These are phyloP conservation scores for Chrysoporthe cubensis DNA, from an alignment of 2,329 filamentous ascomycete genomes.

Conservation along the genomic window DNA sequence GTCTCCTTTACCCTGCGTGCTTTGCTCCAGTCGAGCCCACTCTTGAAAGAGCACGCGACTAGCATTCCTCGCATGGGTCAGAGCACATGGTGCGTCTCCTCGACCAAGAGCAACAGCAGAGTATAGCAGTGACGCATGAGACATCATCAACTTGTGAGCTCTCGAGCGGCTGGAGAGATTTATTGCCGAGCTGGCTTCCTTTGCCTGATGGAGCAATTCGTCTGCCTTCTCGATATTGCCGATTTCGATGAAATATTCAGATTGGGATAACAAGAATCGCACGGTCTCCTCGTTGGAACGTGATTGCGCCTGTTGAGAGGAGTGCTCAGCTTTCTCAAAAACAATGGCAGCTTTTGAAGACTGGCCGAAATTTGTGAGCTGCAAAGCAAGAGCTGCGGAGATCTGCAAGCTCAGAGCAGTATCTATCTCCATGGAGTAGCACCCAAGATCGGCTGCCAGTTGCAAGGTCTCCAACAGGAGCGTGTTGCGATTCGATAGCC, in stretches of 20 bases:
- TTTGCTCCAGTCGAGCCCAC: slow-evolving; percentile 56
- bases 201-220: slow-evolving; percentile 45
- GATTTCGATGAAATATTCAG: slow-evolving; percentile 73
- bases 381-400: slow-evolving; percentile 52
- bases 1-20: slow-evolving; percentile 37
- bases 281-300: slow-evolving; percentile 47
- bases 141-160: slow-evolving; percentile 53
- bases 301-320: not conserved
- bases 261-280: slow-evolving; percentile 69
- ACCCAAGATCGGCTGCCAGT: slow-evolving; percentile 49
- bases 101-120: slow-evolving; percentile 68
- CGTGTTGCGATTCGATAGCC: slow-evolving; percentile 53
- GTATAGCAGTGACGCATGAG: slow-evolving; percentile 65
- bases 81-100: slow-evolving; percentile 62
- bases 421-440: slow-evolving; percentile 32
- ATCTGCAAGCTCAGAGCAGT: slow-evolving; percentile 18
- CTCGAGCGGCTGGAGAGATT: slow-evolving; percentile 37
- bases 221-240: slow-evolving; percentile 67
- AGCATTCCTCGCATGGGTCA: slow-evolving; percentile 60
- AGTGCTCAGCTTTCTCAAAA: slow-evolving; percentile 41
- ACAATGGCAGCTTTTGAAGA: slow-evolving; percentile 53
- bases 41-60: slow-evolving; percentile 60
- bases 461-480: slow-evolving; percentile 53
- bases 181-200: slow-evolving; percentile 35
- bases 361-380: slow-evolving; percentile 58